Evolutionary conservation across 23 red algal genomes (phyloP).

Genomic region (Gracilaria domingensis): DNA sequence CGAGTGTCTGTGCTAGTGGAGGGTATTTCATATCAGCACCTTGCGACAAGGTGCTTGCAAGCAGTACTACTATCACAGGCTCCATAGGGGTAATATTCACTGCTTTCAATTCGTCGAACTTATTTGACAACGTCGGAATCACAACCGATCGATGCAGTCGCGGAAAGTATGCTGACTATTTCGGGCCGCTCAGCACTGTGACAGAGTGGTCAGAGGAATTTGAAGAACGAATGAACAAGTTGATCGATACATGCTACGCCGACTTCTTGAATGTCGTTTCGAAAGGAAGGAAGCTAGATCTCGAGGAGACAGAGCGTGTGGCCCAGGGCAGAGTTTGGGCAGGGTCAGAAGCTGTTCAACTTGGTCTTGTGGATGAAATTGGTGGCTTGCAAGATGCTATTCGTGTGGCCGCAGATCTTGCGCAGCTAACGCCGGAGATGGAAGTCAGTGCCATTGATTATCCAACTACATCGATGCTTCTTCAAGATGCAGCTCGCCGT

Average conservation of each 20-base stretch:
- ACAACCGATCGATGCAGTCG: constrained; percentile 74
- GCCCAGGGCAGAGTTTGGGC: constrained; percentile 96
- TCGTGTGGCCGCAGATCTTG: constrained; percentile 60
- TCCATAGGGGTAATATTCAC: constrained; percentile 93
- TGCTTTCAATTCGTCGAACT: constrained; percentile 60
- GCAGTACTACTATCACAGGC: constrained; percentile 89
- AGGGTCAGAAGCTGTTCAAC: constrained; percentile 74
- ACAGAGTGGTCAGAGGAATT: constrained; percentile 85
- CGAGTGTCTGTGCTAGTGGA: constrained; percentile 91
- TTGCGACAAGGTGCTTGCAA: constrained; percentile 84
- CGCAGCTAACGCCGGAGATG: constrained; percentile 37
- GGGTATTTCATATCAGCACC: constrained; percentile 93
- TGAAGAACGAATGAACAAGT: constrained; percentile 55
- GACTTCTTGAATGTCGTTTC: constrained; percentile 89
- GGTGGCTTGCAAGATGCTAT: constrained; percentile 86
- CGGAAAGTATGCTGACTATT: constrained; percentile 72
- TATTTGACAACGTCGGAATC: constrained; percentile 92
- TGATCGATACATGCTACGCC: constrained; percentile 75
- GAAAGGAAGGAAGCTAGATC: constrained; percentile 58
- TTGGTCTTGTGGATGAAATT: constrained; percentile 89
- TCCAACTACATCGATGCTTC: constrained; percentile 58
- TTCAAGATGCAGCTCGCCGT: constrained; percentile 55
- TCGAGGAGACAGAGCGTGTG: constrained; percentile 70
- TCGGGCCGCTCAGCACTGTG: constrained; percentile 40
- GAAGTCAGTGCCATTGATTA: constrained; percentile 42